phyloP scores from a whole-genome alignment of 345 rosid species.

The Mangifera indica region DNA sequence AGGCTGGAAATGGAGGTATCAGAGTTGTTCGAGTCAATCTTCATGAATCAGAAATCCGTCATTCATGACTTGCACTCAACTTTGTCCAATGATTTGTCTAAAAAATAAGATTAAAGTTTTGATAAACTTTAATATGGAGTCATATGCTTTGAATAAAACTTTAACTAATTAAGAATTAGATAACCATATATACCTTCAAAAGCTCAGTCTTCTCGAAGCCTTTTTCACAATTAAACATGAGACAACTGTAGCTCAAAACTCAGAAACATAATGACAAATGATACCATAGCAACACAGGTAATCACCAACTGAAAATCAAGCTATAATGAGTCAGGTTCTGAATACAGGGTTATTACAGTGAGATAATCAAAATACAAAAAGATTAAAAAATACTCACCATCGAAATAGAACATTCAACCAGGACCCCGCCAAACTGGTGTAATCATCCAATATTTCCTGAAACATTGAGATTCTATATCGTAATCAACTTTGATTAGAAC shows the following conservation, averaged over 20 bases:
- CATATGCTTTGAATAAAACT: not conserved
- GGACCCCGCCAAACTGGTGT: slow-evolving; percentile 19
- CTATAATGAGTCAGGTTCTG: slow-evolving; percentile 12
- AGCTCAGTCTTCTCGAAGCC: slow-evolving; percentile 18
- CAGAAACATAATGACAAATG: slow-evolving; percentile 23
- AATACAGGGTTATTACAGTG: not conserved
- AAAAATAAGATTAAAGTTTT: not conserved
- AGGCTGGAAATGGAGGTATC: slow-evolving; percentile 20
- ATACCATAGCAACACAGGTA: slow-evolving; percentile 17
- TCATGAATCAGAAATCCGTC: slow-evolving; percentile 14
- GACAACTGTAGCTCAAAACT: slow-evolving; percentile 35
- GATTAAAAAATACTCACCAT: slow-evolving; percentile 23
- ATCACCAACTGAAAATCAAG: slow-evolving; percentile 29
- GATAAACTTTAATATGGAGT: not conserved
- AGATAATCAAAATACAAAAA: not conserved
- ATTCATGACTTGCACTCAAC: slow-evolving; percentile 2
- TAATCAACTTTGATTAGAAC: not conserved
- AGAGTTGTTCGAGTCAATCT: slow-evolving; percentile 3
- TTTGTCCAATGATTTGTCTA: slow-evolving; percentile 17
- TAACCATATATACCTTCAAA: slow-evolving; percentile 35
- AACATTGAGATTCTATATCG: slow-evolving; percentile 34
- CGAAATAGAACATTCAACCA: slow-evolving; percentile 20
- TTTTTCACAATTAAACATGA: slow-evolving; percentile 18
- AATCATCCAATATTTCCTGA: slow-evolving; percentile 27
- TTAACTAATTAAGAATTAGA: not conserved